phyloP scores from a whole-genome alignment of 1,284 basidiomycete genomes.

The Sparassis latifolia region DNA sequence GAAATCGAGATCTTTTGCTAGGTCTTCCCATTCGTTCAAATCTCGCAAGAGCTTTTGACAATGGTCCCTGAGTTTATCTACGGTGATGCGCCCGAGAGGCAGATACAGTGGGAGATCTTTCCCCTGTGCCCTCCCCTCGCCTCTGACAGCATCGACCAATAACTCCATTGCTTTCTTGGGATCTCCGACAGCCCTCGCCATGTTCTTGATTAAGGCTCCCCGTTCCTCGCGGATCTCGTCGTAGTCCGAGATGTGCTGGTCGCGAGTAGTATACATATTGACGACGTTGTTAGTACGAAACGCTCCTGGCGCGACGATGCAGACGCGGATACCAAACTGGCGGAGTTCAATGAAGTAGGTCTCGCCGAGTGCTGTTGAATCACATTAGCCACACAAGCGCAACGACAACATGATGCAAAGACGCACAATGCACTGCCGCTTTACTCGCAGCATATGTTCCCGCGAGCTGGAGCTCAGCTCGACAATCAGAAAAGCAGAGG shows the following conservation, averaged over 20 bases:
- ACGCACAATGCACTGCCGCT: slow-evolving; percentile 43
- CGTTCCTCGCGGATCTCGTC: slow-evolving; percentile 20
- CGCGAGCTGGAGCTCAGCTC: slow-evolving; percentile 11
- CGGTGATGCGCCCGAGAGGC: slow-evolving; percentile 27
- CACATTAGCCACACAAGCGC: background rate
- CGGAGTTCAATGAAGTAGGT: slow-evolving; percentile 26
- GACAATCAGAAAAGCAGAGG: background rate
- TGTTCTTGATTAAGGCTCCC: slow-evolving; percentile 22
- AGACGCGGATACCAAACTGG: slow-evolving; percentile 27
- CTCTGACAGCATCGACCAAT: slow-evolving; percentile 49
- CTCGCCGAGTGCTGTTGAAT: slow-evolving; percentile 24
- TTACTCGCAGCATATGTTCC: slow-evolving; percentile 51
- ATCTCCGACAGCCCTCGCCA: slow-evolving; percentile 43
- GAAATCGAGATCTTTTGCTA: slow-evolving; percentile 26
- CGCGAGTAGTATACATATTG: slow-evolving; percentile 18
- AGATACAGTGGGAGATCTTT: slow-evolving; percentile 21
- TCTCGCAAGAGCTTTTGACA: slow-evolving; percentile 12
- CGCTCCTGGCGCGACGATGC: slow-evolving; percentile 27
- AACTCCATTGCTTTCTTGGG: slow-evolving; percentile 48
- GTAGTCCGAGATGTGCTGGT: slow-evolving; percentile 24
- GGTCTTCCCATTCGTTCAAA: slow-evolving; percentile 29
- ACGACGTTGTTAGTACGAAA: slow-evolving; percentile 28
- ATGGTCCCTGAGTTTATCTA: slow-evolving; percentile 24
- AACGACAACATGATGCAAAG: background rate
- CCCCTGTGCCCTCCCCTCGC: slow-evolving; percentile 31